Conservation (phyloP, 257 asterid species). For the Catharanthus roseus region DNA sequence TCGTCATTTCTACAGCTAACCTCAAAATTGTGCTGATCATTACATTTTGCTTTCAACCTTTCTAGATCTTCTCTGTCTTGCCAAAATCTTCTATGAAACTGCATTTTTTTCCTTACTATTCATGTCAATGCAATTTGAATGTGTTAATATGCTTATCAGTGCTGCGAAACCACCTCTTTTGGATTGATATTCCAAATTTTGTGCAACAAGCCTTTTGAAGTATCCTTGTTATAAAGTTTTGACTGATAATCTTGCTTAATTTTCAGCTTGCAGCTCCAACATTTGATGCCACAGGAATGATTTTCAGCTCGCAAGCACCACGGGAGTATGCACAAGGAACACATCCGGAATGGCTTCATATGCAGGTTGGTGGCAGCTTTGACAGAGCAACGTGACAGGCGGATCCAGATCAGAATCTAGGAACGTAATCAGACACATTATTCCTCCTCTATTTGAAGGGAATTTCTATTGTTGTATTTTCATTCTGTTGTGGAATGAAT, state of each 20-base stretch:
- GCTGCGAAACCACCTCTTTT: neutral
- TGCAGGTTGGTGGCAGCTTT: conserved; percentile 62
- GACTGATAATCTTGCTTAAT: neutral
- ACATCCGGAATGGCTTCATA: conserved; percentile 79
- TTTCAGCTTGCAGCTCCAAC: conserved; percentile 48
- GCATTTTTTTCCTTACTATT: neutral
- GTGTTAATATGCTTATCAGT: neutral
- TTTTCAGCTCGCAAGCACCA: conserved; percentile 58
- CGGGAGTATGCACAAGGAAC: conserved; percentile 54
- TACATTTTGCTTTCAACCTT: neutral
- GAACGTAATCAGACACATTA: conserved; percentile 13
- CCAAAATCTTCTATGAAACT: neutral
- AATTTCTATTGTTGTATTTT: conserved; percentile 11
- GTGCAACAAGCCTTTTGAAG: neutral
- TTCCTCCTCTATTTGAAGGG: conserved; percentile 14
- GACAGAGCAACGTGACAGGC: conserved; percentile 43
- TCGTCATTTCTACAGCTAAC: neutral
- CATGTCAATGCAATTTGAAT: neutral
- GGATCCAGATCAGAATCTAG: conserved; percentile 1
- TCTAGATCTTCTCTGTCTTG: neutral
- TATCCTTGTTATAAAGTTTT: neutral
- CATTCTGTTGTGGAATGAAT: conserved; percentile 6
- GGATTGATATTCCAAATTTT: neutral
- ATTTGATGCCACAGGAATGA: conserved; percentile 53
- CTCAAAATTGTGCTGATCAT: neutral